These are phyloP conservation scores for Primulina eburnea DNA, from an alignment of 257 asterid species.

Conservation along the genomic window DNA sequence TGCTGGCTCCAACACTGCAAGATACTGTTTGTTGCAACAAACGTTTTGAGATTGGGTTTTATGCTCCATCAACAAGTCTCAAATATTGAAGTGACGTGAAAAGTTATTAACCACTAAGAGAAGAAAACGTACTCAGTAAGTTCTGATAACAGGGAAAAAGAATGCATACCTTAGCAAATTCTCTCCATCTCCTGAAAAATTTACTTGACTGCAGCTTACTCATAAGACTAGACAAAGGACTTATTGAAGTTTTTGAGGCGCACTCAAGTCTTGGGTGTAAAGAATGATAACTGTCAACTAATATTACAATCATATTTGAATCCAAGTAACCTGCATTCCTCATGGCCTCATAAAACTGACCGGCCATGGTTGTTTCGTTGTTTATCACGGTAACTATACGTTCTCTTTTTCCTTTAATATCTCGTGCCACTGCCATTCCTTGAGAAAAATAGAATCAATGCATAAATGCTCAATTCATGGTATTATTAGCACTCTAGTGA, in stretches of 20 bases:
- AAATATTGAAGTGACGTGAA: not conserved
- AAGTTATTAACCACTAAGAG: not conserved
- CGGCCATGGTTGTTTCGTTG: conserved; percentile 83
- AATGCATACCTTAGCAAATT: conserved; percentile 72
- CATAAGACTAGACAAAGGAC: conserved; percentile 57
- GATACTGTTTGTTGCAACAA: conserved; percentile 5
- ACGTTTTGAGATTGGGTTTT: conserved; percentile 1
- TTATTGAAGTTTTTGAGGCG: conserved; percentile 59
- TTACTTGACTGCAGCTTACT: conserved; percentile 90
- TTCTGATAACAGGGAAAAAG: not conserved
- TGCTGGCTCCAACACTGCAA: not conserved
- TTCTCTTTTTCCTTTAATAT: conserved; percentile 71
- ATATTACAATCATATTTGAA: conserved; percentile 79
- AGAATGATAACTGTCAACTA: conserved; percentile 70
- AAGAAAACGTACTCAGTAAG: not conserved
- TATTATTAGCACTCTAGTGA: not conserved
- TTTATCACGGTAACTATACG: conserved; percentile 85
- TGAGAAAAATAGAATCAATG: conserved; percentile 15
- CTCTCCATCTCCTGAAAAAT: conserved; percentile 68
- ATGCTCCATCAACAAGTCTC: conserved; percentile 1
- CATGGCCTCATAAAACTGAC: conserved; percentile 96
- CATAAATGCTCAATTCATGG: not conserved
- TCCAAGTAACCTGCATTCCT: conserved; percentile 91
- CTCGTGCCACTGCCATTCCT: conserved; percentile 96
- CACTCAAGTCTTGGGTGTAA: conserved; percentile 71